Conservation (phyloP, 2,329 filamentous ascomycete species). For the Diaporthe sp. region DNA sequence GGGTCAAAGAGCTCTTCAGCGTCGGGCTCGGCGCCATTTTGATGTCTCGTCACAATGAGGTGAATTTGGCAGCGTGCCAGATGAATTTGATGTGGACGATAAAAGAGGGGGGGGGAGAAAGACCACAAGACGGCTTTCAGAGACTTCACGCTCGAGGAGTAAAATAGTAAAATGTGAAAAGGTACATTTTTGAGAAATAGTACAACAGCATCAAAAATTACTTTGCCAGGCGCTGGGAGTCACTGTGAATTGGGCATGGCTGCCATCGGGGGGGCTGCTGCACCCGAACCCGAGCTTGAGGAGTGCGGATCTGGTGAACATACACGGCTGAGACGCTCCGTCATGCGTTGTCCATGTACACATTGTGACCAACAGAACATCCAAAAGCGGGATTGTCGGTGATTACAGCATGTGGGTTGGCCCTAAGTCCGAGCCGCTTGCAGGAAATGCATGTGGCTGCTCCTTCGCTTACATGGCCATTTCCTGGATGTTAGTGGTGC, state of each 20-base stretch:
- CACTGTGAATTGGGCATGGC: no score
- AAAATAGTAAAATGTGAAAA: not conserved
- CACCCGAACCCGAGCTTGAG: not conserved
- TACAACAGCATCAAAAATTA: not conserved
- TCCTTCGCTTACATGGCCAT: not conserved
- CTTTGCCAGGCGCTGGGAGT: not conserved
- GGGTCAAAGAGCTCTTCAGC: slow-evolving; percentile 30
- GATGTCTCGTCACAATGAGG: not conserved
- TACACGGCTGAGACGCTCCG: not conserved
- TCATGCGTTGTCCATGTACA: not conserved
- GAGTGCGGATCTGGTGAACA: not conserved
- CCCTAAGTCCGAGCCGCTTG: not conserved
- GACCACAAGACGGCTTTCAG: not conserved
- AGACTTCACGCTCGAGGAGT: not conserved
- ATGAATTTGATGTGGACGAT: not conserved
- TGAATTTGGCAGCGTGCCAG: not conserved
- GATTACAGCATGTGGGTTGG: not conserved
- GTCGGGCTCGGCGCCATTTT: not conserved
- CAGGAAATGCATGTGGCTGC: not conserved
- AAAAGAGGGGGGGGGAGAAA: no score
- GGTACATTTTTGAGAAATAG: not conserved
- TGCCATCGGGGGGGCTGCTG: not conserved
- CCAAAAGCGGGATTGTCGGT: not conserved
- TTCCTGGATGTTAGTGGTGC: not conserved
- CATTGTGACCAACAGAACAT: not conserved